Base-by-base conservation (phyloP, 2,329 filamentous ascomycete species). In the Colletotrichum tabaci region DNA sequence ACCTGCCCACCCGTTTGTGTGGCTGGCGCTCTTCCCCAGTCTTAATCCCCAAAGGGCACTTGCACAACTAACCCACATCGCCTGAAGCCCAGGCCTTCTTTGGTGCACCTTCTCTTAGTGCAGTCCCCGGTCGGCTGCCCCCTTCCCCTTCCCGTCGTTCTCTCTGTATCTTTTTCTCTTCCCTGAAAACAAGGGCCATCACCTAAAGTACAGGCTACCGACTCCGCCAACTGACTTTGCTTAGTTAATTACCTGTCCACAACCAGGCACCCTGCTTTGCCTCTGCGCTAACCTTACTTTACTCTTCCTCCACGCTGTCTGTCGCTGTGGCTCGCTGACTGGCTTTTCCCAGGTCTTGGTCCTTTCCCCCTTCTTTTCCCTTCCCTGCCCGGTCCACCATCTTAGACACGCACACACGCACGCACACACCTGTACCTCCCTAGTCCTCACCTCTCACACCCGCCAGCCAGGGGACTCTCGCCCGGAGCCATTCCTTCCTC, bases 41-140 rank as follows among this genome's bases (percentile, higher is more conserved):
- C 50, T 46, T 9, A 18, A 21, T 46, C 46, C n/a, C 16, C 23
- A 15, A 46, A 58, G 35, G 44, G 61, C 61, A 65, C 53, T 47
- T 26, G 56, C 23, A 18, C 12, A 21, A 16, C 18, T 15, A 44
- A 58, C 55, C 66, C 61, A 71, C 55, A 71, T 67, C 49, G 64
- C 65, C 57, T 46, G 13, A 52, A 71, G 57, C 68, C 68, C 68
- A 71, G 64, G 68, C 68, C 68, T 63, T 52, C 56, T 62, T 62
- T 38, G 67, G 49, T 63, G 63, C 47, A 60, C 49, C 30, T 50
- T 56, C 47, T 67, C 49, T 16, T 30, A 44, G 66, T 49, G 30
- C 46, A 38, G 26, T 61, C 58, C 30, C 58, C 30, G 35, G 38
- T 13, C 44, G 49, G 21, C 38, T 21, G 55, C 35, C 62, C 67